Evolutionary conservation across 1,284 basidiomycete species (phyloP), one percentile per base, ranked within the genome.

Genomic region (Rhodotorula sp.): DNA sequence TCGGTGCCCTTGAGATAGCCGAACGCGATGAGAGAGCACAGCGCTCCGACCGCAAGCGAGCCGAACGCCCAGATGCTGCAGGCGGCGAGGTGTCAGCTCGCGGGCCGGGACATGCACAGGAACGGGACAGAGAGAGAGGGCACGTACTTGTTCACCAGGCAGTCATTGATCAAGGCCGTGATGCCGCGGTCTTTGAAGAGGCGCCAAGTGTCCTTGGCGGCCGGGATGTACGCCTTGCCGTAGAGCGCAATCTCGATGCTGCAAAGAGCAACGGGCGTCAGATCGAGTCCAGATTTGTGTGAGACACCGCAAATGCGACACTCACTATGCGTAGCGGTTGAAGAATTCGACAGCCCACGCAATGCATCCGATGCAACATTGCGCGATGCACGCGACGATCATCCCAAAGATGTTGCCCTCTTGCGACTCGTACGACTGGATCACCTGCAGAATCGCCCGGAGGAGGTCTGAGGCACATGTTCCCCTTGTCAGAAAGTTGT

Each of bases 181-280:
- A 94, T 90, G 39, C 89, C 93, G 69, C 91, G 87, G 79, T 94
- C 90, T 78, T 87, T 88, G 83, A 95, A 88, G 66, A 94, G 80
- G n/a, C 86, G 85, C 91, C 91, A 96, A 0, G 93, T 93, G 80
- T 93, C 91, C 81, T 91, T 93, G 5, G 93, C 91, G n/a, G 93
- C 93, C 29, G 68, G 52, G 64, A 81, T 76, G 79, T 95, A 96
- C 2, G 88, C 83, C 82, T 96, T 95, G 34, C 93, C 93, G 80
- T 93, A 95, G 4, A 95, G 84, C 0, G 91, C 90, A 88, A 76
- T 59, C 79, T 93, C 90, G 77, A 94, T 92, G 79, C 59, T 60
- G 59, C 16, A 16, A 29, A 29, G 29, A 29, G 29, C 7, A 5
- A 5, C 39, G 23, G 1, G 15, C 23, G 58, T 14, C 90, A 91